These are phyloP conservation scores for Epicoccum nigrum DNA, from an alignment of 2,329 filamentous ascomycete genomes.

Conservation along the genomic window DNA sequence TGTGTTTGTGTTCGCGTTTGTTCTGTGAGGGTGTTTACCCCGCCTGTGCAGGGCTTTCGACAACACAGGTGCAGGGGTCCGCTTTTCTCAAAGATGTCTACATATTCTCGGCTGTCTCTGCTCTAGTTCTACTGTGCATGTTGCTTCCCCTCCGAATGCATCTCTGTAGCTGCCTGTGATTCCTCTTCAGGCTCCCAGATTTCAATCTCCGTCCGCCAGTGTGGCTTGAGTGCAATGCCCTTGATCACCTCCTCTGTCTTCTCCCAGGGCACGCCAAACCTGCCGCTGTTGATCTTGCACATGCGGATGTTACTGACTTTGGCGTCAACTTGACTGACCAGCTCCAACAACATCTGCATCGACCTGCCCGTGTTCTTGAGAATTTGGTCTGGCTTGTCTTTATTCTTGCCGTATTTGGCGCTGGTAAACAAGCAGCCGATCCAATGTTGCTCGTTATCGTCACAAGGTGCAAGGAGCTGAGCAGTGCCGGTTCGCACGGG, in stretches of 20 bases:
- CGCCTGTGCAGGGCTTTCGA: neutral
- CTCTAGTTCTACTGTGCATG: neutral
- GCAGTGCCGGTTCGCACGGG: conserved; percentile 53
- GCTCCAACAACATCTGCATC: conserved; percentile 55
- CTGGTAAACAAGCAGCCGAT: conserved; percentile 67
- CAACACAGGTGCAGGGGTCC: neutral
- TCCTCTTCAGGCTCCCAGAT: conserved; percentile 31
- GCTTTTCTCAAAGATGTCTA: neutral
- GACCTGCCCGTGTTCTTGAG: conserved; percentile 57
- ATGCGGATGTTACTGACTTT: conserved; percentile 49
- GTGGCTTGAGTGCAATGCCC: conserved; percentile 30
- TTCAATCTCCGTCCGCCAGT: conserved; percentile 29
- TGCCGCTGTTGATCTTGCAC: conserved; percentile 63
- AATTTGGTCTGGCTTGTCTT: conserved; percentile 53
- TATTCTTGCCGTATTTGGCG: conserved; percentile 53
- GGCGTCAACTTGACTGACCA: conserved; percentile 46
- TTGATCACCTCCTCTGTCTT: conserved; percentile 53
- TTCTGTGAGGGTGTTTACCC: conserved; percentile 10
- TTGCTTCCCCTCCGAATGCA: neutral
- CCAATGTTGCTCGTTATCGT: conserved; percentile 54
- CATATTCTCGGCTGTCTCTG: neutral
- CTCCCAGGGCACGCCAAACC: conserved; percentile 63
- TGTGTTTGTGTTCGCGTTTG: neutral
- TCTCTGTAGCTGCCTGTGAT: neutral
- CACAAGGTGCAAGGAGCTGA: conserved; percentile 60